These are phyloP conservation scores for Penicillium psychrofluorescens DNA, from an alignment of 495 filamentous ascomycete species.

Conservation along the genomic window DNA sequence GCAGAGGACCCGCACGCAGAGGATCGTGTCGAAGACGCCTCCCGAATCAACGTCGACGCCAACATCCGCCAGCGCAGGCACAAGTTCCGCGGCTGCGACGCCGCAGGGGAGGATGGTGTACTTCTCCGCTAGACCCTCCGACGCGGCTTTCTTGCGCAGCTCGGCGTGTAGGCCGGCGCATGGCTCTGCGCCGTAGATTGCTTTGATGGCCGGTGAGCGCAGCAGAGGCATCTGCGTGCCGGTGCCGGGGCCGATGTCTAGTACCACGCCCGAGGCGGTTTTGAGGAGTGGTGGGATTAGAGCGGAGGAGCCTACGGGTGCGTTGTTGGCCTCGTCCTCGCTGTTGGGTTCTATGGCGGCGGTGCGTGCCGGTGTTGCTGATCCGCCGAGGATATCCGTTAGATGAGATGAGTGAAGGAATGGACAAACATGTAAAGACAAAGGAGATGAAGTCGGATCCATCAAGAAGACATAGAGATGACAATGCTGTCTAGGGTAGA, in stretches of 20 bases:
- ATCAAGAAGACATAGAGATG: no score
- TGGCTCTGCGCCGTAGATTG: constrained; percentile 64
- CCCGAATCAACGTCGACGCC: background rate
- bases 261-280: constrained; percentile 29
- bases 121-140: constrained; percentile 45
- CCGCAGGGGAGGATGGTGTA: constrained; percentile 61
- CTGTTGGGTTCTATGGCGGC: constrained; percentile 3
- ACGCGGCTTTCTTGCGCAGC: constrained; percentile 37
- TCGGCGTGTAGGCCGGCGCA: constrained; percentile 46
- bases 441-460: no score
- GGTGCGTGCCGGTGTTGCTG: background rate
- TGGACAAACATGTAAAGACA: no score
- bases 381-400: no score
- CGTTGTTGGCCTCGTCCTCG: constrained; percentile 3
- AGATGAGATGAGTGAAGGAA: no score
- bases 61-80: constrained; percentile 12
- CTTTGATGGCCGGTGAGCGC: constrained; percentile 36
- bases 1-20: constrained; percentile 66
- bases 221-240: constrained; percentile 41
- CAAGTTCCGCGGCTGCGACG: constrained; percentile 45
- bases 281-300: constrained; percentile 34
- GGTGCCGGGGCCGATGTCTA: constrained; percentile 46
- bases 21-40: constrained; percentile 57
- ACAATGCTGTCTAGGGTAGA: no score
- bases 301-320: constrained; percentile 18